Percentiles rank a stretch among this genome's conserved stretches.
Conservation (phyloP, 352 stramenopile genomes). For the Thalassiosira livingstoniorum region DNA sequence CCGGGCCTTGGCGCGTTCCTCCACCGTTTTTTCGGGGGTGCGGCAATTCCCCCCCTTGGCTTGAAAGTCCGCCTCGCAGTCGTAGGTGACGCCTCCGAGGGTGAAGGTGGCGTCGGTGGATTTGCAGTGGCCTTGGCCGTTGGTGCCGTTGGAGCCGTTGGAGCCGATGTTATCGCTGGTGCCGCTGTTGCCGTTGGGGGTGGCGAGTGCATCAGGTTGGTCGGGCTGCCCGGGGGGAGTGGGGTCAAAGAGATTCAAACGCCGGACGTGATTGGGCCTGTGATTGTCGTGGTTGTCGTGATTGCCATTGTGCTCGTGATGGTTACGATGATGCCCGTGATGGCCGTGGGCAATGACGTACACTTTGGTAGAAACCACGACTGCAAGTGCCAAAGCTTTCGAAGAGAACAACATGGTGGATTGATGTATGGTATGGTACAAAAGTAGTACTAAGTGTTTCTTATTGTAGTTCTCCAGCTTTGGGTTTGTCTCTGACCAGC, state of each 20-base stretch:
- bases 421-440: too few relatives aligned
- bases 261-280: not conserved
- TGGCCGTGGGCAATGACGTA: too few relatives aligned
- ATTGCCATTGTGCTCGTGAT: too few relatives aligned
- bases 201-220: not conserved
- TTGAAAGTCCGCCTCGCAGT: not conserved
- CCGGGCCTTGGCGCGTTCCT: not conserved
- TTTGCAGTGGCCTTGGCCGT: not conserved
- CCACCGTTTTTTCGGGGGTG: not conserved
- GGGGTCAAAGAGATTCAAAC: too few relatives aligned
- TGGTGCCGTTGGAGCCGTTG: not conserved
- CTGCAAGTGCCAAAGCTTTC: too few relatives aligned
- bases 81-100: constrained; percentile 2
- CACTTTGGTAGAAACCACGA: too few relatives aligned
- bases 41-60: not conserved
- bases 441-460: too few relatives aligned
- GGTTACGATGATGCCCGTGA: too few relatives aligned
- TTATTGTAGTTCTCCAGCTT: too few relatives aligned
- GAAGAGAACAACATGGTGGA: too few relatives aligned
- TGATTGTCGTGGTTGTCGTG: constrained; percentile 2
- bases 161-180: not conserved
- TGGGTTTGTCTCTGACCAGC: too few relatives aligned
- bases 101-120: not conserved
- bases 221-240: not conserved
- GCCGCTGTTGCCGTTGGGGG: not conserved